These are phyloP conservation scores for Haplographium delicatum DNA, from an alignment of 495 filamentous ascomycete genomes.

Conservation along the genomic window DNA sequence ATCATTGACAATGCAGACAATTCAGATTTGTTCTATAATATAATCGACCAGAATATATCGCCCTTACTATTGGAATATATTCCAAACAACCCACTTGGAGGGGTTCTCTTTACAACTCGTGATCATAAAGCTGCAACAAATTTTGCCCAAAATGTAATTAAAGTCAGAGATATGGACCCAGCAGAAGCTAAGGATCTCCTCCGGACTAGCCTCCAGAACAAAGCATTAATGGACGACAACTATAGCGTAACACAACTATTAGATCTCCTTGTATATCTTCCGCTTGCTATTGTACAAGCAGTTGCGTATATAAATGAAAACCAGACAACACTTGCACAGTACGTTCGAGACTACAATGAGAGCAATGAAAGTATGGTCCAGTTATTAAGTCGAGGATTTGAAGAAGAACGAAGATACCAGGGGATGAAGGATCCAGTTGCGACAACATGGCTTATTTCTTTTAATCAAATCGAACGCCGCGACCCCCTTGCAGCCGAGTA, in stretches of 20 bases:
- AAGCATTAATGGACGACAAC: conserved; percentile 3
- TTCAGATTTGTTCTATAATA: conserved; percentile 25
- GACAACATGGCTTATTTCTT: conserved; percentile 50
- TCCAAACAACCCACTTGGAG: conserved; percentile 8
- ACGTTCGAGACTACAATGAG: conserved; percentile 8
- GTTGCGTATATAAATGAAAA: conserved; percentile 29
- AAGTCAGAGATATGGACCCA: conserved; percentile 5
- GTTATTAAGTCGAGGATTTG: conserved; percentile 46
- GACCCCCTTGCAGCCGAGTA: conserved; percentile 31
- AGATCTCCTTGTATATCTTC: conserved; percentile 27
- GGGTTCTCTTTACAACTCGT: conserved; percentile 22
- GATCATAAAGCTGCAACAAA: conserved; percentile 26
- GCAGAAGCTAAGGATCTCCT: conserved; percentile 8
- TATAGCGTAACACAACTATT: conserved; percentile 4
- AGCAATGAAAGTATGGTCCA: conserved; percentile 9
- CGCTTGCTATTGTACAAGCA: conserved; percentile 43
- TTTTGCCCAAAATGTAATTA: conserved; percentile 16
- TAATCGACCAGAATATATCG: not conserved
- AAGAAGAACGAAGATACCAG: conserved; percentile 38
- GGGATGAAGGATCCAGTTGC: conserved; percentile 45
- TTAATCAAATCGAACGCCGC: conserved; percentile 38
- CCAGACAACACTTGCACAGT: conserved; percentile 6
- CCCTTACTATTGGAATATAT: conserved; percentile 2
- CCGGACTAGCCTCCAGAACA: conserved; percentile 6
- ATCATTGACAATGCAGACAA: conserved; percentile 50